Evolutionary conservation across 768 basidiomycete genomes (phyloP).

Genomic region (Pisolithus microcarpus): DNA sequence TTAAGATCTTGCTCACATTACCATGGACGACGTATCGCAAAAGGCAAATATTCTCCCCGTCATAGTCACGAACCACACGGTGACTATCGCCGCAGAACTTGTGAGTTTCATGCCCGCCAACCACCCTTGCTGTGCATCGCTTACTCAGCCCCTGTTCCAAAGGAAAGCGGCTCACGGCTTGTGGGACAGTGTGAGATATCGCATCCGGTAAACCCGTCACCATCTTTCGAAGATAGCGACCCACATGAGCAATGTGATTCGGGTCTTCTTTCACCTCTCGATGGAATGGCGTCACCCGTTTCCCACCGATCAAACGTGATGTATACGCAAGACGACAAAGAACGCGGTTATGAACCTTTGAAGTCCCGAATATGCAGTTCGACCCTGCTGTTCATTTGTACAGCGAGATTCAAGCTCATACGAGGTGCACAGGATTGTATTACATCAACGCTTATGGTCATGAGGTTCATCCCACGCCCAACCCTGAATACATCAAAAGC

Average conservation of each 20-base stretch:
- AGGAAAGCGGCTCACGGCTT: constrained; percentile 71
- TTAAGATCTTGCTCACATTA: constrained; percentile 8
- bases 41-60: constrained; percentile 81
- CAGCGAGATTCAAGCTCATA: too few species aligned
- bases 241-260: constrained; percentile 23
- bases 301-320: constrained; percentile 52
- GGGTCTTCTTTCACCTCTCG: constrained; percentile 40
- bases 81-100: constrained; percentile 90
- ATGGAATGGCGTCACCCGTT: constrained; percentile 46
- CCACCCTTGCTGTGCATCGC: constrained; percentile 40
- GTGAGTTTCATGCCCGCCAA: constrained; percentile 30
- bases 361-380: constrained; percentile 56
- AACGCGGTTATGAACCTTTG: constrained; percentile 44
- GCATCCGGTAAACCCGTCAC: constrained; percentile 52
- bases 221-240: constrained; percentile 21
- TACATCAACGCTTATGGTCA: constrained; percentile 90
- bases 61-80: constrained; percentile 89
- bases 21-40: constrained; percentile 5
- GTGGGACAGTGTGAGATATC: constrained; percentile 94
- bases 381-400: constrained; percentile 22
- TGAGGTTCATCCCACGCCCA: constrained; percentile 87
- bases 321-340: constrained; percentile 53
- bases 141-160: constrained; percentile 6
- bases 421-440: constrained; percentile 48
- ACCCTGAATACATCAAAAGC: constrained; percentile 66